Conservation (phyloP, 169 alveolate genomes). For the Theileria orientalis region DNA sequence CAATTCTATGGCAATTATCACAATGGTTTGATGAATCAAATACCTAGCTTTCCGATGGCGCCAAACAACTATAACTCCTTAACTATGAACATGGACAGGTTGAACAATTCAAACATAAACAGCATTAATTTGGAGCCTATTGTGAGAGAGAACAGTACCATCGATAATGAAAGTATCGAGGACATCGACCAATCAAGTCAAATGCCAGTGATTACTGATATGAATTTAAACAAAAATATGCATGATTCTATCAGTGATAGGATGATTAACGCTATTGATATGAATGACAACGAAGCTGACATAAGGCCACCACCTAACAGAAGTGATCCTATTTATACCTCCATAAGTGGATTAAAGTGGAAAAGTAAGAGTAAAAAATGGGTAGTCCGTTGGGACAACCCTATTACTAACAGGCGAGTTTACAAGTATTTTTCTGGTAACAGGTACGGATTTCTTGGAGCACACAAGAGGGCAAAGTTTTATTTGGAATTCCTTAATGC, state of each 20-base stretch:
- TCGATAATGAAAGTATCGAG: conserved; percentile 3
- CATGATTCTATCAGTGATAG: conserved; percentile 50
- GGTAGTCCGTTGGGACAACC: conserved; percentile 71
- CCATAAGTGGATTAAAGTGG: conserved; percentile 66
- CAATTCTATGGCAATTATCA: conserved; percentile 1
- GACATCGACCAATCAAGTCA: too few species aligned
- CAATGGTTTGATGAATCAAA: not conserved
- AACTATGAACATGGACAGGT: too few species aligned
- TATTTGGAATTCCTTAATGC: conserved; percentile 64
- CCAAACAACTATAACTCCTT: too few species aligned
- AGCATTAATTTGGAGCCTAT: too few species aligned
- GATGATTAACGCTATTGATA: conserved; percentile 42
- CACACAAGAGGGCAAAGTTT: conserved; percentile 65
- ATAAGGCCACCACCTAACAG: conserved; percentile 62
- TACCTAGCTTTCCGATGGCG: not conserved
- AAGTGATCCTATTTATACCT: conserved; percentile 66
- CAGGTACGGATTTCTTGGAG: conserved; percentile 66
- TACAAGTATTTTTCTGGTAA: conserved; percentile 65
- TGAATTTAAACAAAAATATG: too few species aligned
- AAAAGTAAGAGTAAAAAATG: conserved; percentile 67
- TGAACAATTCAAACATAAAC: conserved; percentile 1
- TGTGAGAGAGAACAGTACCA: conserved; percentile 16
- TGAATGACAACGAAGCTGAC: conserved; percentile 44
- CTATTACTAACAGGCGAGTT: conserved; percentile 64
- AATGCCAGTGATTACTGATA: too few species aligned